A percentile compares a stretch with the other conserved stretches of the same genome.
Conservation (phyloP, 257 asterid species). For the Nicotiana sylvestris region DNA sequence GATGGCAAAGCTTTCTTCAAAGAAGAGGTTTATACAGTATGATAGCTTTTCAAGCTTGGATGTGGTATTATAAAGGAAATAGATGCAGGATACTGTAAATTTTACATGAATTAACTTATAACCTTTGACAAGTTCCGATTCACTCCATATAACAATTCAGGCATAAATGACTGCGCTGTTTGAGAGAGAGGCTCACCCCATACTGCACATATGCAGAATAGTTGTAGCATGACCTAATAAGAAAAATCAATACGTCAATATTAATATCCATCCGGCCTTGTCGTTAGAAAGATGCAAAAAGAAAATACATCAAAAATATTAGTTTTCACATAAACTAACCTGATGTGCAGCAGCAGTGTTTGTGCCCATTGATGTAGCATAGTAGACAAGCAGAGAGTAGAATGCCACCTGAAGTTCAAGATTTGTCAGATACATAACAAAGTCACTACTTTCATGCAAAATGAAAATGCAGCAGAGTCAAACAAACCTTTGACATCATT, state of each 20-base stretch:
- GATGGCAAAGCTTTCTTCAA: background rate
- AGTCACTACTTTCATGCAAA: constrained; percentile 10
- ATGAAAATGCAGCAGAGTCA: constrained; percentile 13
- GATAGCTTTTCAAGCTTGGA: background rate
- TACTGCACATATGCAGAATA: constrained; percentile 74
- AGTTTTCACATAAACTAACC: constrained; percentile 33
- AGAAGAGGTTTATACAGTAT: background rate
- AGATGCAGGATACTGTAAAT: constrained; percentile 1
- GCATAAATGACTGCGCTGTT: constrained; percentile 96
- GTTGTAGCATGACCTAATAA: constrained; percentile 83
- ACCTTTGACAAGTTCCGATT: constrained; percentile 79
- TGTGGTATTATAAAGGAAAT: background rate
- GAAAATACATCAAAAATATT: constrained; percentile 7
- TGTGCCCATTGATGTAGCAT: constrained; percentile 89
- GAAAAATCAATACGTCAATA: constrained; percentile 9
- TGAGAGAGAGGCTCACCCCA: constrained; percentile 97
- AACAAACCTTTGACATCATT: constrained; percentile 87
- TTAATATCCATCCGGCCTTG: background rate
- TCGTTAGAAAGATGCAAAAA: background rate
- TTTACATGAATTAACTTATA: constrained; percentile 10
- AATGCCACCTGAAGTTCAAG: constrained; percentile 55
- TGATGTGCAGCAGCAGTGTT: constrained; percentile 85
- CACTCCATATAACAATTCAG: constrained; percentile 78
- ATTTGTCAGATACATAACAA: constrained; percentile 19
- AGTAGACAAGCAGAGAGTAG: constrained; percentile 83